phyloP scores from a whole-genome alignment of 371 early-diverging fungal species.

The Gilbertella persicaria region DNA sequence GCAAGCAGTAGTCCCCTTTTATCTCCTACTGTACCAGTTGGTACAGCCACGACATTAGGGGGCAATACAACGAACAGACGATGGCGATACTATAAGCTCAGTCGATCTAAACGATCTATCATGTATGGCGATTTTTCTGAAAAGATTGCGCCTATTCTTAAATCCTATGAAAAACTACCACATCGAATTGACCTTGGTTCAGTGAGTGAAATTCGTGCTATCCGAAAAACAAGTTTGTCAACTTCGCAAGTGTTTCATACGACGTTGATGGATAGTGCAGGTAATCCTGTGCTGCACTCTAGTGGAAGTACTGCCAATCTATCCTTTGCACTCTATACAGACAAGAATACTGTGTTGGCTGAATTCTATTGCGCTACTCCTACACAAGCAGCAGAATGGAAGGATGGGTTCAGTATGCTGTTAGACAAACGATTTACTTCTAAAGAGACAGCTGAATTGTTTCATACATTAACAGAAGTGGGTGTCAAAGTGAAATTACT shows the following conservation, averaged over 20 bases:
- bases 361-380: constrained; percentile 62
- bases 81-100: constrained; percentile 68
- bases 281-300: neutral
- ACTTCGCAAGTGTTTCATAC: neutral
- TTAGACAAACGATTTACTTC: constrained; percentile 65
- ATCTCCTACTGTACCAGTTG: neutral
- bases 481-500: constrained; percentile 69
- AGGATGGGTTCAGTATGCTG: constrained; percentile 79
- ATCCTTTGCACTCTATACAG: constrained; percentile 54
- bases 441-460: constrained; percentile 64
- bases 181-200: constrained; percentile 59
- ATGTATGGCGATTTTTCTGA: constrained; percentile 74
- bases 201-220: constrained; percentile 57
- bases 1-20: neutral
- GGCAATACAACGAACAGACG: constrained; percentile 17
- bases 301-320: constrained; percentile 3
- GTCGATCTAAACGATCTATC: constrained; percentile 59
- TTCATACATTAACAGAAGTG: constrained; percentile 65
- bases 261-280: neutral
- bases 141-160: constrained; percentile 31
- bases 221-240: constrained; percentile 20
- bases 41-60: neutral
- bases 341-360: constrained; percentile 42
- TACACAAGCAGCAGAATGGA: constrained; percentile 72
- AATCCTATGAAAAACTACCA: constrained; percentile 31